phyloP scores from a whole-genome alignment of 2,329 filamentous ascomycete genomes.

The Cadophora gregata region DNA sequence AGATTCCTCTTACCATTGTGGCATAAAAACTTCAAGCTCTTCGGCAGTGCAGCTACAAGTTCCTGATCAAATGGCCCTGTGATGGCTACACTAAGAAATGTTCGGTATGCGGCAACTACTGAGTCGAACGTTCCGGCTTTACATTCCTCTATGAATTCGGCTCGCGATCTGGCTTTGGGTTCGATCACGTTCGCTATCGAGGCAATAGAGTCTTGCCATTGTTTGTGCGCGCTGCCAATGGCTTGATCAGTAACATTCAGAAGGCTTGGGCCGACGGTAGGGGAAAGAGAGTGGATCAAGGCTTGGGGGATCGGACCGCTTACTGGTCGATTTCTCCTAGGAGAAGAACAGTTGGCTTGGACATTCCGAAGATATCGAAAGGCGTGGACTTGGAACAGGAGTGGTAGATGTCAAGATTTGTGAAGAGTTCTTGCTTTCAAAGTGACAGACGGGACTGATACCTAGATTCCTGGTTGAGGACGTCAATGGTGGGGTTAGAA shows the following conservation, averaged over 20 bases:
- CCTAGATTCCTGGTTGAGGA: no score
- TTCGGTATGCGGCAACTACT: slow-evolving; percentile 71
- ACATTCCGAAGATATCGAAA: slow-evolving; percentile 36
- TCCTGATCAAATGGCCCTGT: slow-evolving; percentile 76
- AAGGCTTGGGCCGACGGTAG: neutral
- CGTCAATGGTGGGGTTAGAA: slow-evolving; percentile 36
- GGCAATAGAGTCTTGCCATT: slow-evolving; percentile 64
- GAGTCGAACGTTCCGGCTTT: slow-evolving; percentile 69
- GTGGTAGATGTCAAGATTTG: slow-evolving; percentile 14
- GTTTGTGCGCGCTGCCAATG: slow-evolving; percentile 62
- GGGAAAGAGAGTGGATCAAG: neutral
- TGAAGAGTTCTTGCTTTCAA: slow-evolving; percentile 9
- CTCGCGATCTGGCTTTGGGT: slow-evolving; percentile 65
- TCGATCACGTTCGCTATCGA: slow-evolving; percentile 68
- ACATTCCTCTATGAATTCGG: slow-evolving; percentile 73
- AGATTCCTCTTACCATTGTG: slow-evolving; percentile 58
- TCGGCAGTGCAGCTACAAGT: slow-evolving; percentile 63
- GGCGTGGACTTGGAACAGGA: slow-evolving; percentile 5
- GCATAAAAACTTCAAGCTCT: slow-evolving; percentile 61
- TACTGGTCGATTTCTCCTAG: slow-evolving; percentile 70
- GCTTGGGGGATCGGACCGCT: slow-evolving; percentile 43
- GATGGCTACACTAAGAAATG: slow-evolving; percentile 65
- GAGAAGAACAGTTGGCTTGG: slow-evolving; percentile 64
- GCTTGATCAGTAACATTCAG: slow-evolving; percentile 11
- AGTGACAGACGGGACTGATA: neutral